Conservation (phyloP, 257 asterid genomes). For the Solanum bulbocastanum region DNA sequence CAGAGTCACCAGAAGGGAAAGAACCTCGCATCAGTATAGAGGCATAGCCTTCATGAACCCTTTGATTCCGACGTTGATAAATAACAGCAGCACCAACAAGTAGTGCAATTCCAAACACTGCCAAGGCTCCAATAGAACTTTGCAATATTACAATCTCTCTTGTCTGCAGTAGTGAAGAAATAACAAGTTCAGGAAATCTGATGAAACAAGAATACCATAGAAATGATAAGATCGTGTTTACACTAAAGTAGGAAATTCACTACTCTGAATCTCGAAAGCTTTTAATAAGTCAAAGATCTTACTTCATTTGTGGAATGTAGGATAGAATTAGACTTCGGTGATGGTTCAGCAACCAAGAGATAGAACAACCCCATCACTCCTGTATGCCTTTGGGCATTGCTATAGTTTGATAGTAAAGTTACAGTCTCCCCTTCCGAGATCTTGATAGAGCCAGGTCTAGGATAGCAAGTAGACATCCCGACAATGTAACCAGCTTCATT, state of each 20-base stretch:
- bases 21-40: background rate
- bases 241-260: background rate
- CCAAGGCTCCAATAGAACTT: background rate
- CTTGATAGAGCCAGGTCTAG: conserved; percentile 69
- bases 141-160: background rate
- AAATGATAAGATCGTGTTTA: background rate
- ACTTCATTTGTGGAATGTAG: conserved; percentile 24
- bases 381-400: conserved; percentile 42
- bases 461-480: conserved; percentile 87
- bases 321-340: conserved; percentile 9
- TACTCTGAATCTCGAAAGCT: background rate
- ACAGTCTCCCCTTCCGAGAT: conserved; percentile 65
- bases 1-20: background rate
- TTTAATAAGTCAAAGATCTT: conserved; percentile 1
- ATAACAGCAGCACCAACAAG: background rate
- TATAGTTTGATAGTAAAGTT: conserved; percentile 59
- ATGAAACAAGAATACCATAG: background rate
- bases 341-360: conserved; percentile 49
- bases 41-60: background rate
- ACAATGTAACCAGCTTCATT: conserved; percentile 81
- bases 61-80: background rate
- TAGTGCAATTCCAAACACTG: background rate
- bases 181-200: background rate
- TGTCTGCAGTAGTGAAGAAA: background rate
- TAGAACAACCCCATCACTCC: conserved; percentile 96